Base-by-base conservation (phyloP, 306 rosid genomes). In the Cajanus cajan region DNA sequence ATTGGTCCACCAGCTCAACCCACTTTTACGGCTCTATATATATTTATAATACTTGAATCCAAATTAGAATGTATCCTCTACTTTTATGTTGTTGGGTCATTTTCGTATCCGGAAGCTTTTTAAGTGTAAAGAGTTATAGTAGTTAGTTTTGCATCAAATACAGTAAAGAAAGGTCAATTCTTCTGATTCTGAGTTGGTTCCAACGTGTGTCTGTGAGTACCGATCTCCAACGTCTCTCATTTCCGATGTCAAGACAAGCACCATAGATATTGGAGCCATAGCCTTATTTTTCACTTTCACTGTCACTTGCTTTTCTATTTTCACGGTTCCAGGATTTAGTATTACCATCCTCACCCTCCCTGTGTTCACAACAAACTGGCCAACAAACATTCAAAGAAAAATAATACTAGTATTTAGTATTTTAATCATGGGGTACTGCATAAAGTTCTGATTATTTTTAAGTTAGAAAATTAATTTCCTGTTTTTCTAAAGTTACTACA, bases 171-270 rank as follows among this genome's bases (percentile, higher is more conserved):
- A 7, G 68, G 72, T 47, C 24, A 62, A 24, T 34, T 39, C n/a
- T n/a, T n/a, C 54, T 34, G 80, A 77, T 21, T 28, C 31, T 28
- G 31, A 28, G n/a, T 61, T 33, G 72, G 73, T 34, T 58, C 75
- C 82, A 68, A 52, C 73, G 86, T 68, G 84, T 31, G 80, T n/a
- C n/a, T 61, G 33, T 70, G 74, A 76, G 25, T 57, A 80, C 68
- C 76, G 71, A 77, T 78, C 87, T 86, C 82, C 72, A 83, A 85
- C 83, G 90, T 78, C 89, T 80, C 84, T 86, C 71, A 37, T 48
- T 78, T 64, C 44, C 10, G 13, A 63, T 47, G 82, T 68, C 45
- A 81, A 74, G 66, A 74, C 79, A 78, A 75, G 39, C 48, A 45
- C 62, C 83, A 64, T 88, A 58, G 85, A 54, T 74, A 62, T 15